Percentiles rank a stretch among this genome's conserved stretches.
phyloP scores from a whole-genome alignment of 352 stramenopile species.

The Elongisporangium undulatum region DNA sequence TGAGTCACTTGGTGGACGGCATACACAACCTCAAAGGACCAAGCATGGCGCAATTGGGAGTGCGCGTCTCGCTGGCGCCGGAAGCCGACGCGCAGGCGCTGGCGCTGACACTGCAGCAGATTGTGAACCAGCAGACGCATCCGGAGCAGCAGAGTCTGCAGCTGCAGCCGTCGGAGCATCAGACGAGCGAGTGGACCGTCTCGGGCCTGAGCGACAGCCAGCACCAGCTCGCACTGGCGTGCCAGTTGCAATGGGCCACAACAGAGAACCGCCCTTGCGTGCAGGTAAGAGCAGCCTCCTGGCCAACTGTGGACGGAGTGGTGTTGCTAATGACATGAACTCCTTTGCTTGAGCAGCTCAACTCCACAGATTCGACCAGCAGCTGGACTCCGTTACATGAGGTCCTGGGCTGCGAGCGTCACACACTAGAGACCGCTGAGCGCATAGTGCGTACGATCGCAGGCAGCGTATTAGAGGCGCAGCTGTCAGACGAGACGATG shows the following conservation, averaged over 20 bases:
- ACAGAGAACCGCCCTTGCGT: constrained; percentile 12
- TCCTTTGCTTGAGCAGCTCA: constrained; percentile 9
- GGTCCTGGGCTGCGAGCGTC: constrained; percentile 34
- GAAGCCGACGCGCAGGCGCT: neutral
- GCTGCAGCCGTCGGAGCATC: constrained; percentile 9
- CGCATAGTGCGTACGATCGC: constrained; percentile 16
- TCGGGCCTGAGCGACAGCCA: constrained; percentile 24
- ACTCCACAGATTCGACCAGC: constrained; percentile 17
- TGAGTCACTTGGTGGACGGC: neutral
- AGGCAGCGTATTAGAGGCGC: constrained; percentile 17
- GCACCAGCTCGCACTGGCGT: constrained; percentile 47
- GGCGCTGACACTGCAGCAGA: neutral
- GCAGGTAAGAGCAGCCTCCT: constrained; percentile 9
- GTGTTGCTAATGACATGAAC: neutral
- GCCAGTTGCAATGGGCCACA: constrained; percentile 41
- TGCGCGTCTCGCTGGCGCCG: neutral
- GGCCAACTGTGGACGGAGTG: neutral
- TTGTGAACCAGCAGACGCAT: neutral
- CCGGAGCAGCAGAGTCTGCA: constrained; percentile 17
- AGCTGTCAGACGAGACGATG: constrained; percentile 21
- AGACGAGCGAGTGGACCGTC: constrained; percentile 14
- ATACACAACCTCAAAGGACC: neutral
- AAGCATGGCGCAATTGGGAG: neutral
- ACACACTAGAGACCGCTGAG: constrained; percentile 18
- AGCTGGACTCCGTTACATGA: constrained; percentile 33